Percentiles rank a stretch among this genome's conserved stretches.
phyloP scores from a whole-genome alignment of 2,329 filamentous ascomycete species.

The Tolypocladium amazonense region DNA sequence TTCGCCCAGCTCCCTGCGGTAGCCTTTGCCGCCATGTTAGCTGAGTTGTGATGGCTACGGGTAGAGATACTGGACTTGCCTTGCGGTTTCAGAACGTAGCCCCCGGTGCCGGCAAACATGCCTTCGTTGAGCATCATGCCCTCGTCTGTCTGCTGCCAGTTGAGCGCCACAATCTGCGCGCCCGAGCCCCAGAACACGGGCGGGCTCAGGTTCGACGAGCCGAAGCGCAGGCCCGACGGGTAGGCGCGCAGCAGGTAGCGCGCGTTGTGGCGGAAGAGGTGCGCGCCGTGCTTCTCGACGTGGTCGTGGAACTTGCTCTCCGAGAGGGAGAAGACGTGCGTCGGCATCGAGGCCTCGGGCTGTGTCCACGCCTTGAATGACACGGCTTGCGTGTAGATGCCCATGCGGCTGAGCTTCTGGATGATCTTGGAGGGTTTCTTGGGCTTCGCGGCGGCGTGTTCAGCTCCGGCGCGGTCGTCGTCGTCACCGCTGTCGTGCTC shows the following conservation, averaged over 20 bases:
- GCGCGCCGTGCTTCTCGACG: slow-evolving; percentile 34
- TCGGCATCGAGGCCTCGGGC: slow-evolving; percentile 55
- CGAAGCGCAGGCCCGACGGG: slow-evolving; percentile 70
- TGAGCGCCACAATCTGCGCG: slow-evolving; percentile 82
- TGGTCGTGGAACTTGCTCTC: slow-evolving; percentile 54
- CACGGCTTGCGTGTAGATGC: slow-evolving; percentile 74
- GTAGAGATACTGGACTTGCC: slow-evolving; percentile 29
- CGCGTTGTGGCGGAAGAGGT: slow-evolving; percentile 72
- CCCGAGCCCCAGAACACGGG: slow-evolving; percentile 78
- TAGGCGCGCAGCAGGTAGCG: slow-evolving; percentile 80
- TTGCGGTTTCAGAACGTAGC: slow-evolving; percentile 76
- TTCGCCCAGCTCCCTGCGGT: slow-evolving; percentile 14
- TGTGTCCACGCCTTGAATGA: slow-evolving; percentile 72
- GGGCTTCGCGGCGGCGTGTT: slow-evolving; percentile 22
- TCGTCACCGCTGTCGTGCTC: slow-evolving; percentile 21
- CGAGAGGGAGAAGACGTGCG: slow-evolving; percentile 58
- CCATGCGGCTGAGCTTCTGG: slow-evolving; percentile 61
- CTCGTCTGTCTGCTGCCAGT: slow-evolving; percentile 86
- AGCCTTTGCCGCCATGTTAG: slow-evolving; percentile 11
- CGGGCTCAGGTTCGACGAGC: slow-evolving; percentile 80
- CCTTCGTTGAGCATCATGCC: slow-evolving; percentile 95
- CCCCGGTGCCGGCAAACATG: slow-evolving; percentile 77
- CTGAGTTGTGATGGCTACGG: background rate
- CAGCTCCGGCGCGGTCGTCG: slow-evolving; percentile 28
- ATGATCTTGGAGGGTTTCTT: slow-evolving; percentile 54